phyloP scores from a whole-genome alignment of 164 flowering plant genomes.

The Vitis labrusca region DNA sequence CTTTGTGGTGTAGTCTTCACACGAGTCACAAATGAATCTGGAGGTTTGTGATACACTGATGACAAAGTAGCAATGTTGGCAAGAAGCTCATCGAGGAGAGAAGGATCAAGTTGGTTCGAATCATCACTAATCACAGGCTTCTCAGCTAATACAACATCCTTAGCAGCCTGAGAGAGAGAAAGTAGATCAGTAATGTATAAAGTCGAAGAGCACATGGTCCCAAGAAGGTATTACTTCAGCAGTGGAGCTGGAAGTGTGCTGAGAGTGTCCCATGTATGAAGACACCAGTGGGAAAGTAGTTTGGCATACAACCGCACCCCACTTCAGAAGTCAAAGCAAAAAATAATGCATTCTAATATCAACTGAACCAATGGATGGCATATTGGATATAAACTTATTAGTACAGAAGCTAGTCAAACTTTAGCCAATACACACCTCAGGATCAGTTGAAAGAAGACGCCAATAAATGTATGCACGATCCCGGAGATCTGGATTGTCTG shows the following conservation, averaged over 20 bases:
- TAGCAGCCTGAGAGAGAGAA: conserved; percentile 73
- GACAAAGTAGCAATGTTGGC: conserved; percentile 94
- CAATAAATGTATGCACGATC: conserved; percentile 99
- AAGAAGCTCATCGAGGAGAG: conserved; percentile 97
- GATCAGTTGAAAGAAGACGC: conserved; percentile 99
- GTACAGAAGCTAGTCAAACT: background rate
- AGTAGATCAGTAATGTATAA: background rate
- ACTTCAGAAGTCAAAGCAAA: background rate
- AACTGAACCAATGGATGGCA: background rate
- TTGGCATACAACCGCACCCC: no score
- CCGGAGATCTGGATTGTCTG: conserved; percentile 97
- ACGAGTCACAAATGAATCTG: conserved; percentile 93
- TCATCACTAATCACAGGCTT: conserved; percentile 98
- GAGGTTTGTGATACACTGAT: conserved; percentile 98
- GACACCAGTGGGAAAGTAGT: no score
- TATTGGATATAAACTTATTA: background rate
- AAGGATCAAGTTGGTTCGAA: conserved; percentile 88
- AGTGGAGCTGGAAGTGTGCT: no score
- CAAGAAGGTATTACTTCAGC: background rate
- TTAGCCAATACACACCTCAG: conserved; percentile 65
- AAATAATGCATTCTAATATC: background rate
- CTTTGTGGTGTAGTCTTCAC: conserved; percentile 69
- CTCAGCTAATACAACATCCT: conserved; percentile 99
- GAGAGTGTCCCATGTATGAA: no score
- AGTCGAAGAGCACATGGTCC: background rate